Evolutionary conservation across 1,139 yeast genomes (phyloP).

Genomic region (Yamadazyma buinensis): DNA sequence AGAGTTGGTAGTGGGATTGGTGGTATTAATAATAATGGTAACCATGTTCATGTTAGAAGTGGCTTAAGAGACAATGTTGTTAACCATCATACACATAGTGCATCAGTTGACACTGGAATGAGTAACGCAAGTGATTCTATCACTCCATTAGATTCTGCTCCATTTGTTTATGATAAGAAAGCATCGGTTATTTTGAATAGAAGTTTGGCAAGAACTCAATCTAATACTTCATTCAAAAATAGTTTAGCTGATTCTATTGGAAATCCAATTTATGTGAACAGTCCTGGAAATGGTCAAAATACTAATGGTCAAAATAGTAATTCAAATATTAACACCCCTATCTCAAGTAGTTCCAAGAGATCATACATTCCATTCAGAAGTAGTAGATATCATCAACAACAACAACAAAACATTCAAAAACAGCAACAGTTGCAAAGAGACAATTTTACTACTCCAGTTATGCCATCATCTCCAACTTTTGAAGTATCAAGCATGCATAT

Average conservation of each 20-base stretch:
- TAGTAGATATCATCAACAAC: constrained; percentile 20
- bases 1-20: constrained; percentile 1
- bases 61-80: constrained; percentile 3
- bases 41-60: constrained; percentile 1
- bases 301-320: background rate
- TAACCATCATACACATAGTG: constrained; percentile 39
- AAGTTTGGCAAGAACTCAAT: constrained; percentile 71
- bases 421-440: constrained; percentile 12
- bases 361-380: constrained; percentile 46
- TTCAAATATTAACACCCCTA: constrained; percentile 13
- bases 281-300: background rate
- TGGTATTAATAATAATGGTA: background rate
- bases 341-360: constrained; percentile 22
- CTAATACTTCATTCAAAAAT: constrained; percentile 72
- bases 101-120: constrained; percentile 47
- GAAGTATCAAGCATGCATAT: constrained; percentile 14
- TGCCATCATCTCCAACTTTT: constrained; percentile 21
- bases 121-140: constrained; percentile 34
- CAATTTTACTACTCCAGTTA: constrained; percentile 20
- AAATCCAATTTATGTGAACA: constrained; percentile 13
- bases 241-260: constrained; percentile 64
- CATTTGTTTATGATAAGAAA: constrained; percentile 74
- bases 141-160: constrained; percentile 65
- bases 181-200: constrained; percentile 72
- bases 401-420: background rate